Evolutionary conservation across 441 rosid genomes (phyloP).

Genomic region (Metrosideros polymorpha): DNA sequence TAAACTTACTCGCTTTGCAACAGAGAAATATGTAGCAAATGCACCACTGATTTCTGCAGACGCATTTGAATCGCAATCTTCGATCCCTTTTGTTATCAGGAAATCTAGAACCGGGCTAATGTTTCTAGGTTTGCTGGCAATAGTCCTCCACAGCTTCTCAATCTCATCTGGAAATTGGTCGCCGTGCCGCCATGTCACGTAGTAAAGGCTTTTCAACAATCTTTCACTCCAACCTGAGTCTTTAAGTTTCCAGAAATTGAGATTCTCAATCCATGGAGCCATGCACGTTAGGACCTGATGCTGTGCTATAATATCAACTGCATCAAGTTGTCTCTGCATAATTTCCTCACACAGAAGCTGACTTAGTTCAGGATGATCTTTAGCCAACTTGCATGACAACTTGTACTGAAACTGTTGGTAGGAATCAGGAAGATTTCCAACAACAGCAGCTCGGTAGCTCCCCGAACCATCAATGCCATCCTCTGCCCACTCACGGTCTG

Average conservation of each 20-base stretch:
- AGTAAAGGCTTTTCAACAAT: constrained; percentile 90
- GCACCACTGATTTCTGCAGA: constrained; percentile 99
- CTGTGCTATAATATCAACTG: constrained; percentile 98
- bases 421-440: constrained; percentile 98
- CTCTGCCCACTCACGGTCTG: constrained; percentile 97
- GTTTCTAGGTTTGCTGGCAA: constrained; percentile 94
- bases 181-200: constrained; percentile 98
- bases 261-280: constrained; percentile 99
- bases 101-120: constrained; percentile 98
- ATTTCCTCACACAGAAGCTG: constrained; percentile 98
- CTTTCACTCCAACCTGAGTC: constrained; percentile 99
- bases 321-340: constrained; percentile 99
- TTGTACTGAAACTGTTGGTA: constrained; percentile 99
- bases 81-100: constrained; percentile 95
- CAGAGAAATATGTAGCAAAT: constrained; percentile 97
- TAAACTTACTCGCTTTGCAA: constrained; percentile 93
- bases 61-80: constrained; percentile 98
- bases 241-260: constrained; percentile 97
- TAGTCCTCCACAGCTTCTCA: constrained; percentile 99
- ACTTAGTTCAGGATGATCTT: constrained; percentile 96
- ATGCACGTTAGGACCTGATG: constrained; percentile 98
- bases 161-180: constrained; percentile 99
- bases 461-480: constrained; percentile 86
- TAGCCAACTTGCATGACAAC: constrained; percentile 95
- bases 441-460: constrained; percentile 97